phyloP scores from a whole-genome alignment of 192 early-diverging fungal genomes.

The Glomus cerebriforme region DNA sequence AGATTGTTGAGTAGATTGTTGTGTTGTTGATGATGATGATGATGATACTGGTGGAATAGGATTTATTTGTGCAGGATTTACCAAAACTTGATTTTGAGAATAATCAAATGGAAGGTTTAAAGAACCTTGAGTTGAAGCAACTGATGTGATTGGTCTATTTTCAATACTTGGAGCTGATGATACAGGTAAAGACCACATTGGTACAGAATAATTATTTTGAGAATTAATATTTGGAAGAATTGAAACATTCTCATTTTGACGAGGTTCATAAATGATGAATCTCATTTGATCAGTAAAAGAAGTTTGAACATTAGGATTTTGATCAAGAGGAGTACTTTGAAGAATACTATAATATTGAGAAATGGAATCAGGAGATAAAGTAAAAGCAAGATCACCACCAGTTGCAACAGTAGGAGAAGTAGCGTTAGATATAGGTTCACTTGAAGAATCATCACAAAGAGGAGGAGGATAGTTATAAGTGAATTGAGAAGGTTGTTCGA shows the following conservation, averaged over 20 bases:
- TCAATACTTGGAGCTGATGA: neutral
- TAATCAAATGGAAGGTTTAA: neutral
- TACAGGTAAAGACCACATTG: neutral
- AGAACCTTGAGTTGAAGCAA: neutral
- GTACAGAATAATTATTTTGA: neutral
- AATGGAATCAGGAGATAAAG: neutral
- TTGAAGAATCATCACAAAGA: slow-evolving; percentile 12
- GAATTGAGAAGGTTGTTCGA: neutral
- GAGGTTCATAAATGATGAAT: slow-evolving; percentile 33
- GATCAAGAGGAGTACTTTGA: neutral
- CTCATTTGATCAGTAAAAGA: slow-evolving; percentile 26
- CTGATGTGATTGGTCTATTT: neutral
- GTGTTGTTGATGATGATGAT: neutral
- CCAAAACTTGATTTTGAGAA: neutral
- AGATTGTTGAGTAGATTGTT: neutral
- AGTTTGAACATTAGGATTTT: neutral
- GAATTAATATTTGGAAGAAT: slow-evolving; percentile 13
- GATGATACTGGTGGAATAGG: neutral
- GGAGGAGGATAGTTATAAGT: neutral
- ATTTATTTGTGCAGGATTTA: slow-evolving; percentile 20
- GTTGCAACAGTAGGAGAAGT: neutral
- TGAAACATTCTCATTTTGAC: slow-evolving; percentile 11
- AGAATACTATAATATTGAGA: neutral
- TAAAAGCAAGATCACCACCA: neutral
- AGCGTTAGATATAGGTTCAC: neutral